Conservation (phyloP, 306 rosid species). For the Carpinus fangiana region DNA sequence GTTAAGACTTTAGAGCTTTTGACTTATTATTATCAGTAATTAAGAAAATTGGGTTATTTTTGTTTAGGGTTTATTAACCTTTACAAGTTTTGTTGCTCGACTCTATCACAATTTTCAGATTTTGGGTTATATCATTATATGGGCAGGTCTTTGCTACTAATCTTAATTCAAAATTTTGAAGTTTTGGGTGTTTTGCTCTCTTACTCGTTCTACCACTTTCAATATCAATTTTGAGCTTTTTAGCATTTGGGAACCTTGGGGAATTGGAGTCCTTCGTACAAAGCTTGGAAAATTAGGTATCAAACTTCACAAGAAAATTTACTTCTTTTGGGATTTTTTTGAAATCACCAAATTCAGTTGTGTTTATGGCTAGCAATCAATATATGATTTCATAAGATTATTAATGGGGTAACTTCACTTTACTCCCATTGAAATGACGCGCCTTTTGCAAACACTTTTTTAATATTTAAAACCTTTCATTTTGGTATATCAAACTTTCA, state of each 20-base stretch:
- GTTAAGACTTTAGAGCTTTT: neutral
- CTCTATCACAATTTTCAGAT: slow-evolving; percentile 7
- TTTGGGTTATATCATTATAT: neutral
- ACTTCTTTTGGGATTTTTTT: slow-evolving; percentile 4
- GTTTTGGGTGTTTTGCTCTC: neutral
- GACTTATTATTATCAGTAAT: neutral
- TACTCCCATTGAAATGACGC: too few relatives aligned
- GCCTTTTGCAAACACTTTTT: too few relatives aligned
- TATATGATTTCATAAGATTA: too few relatives aligned
- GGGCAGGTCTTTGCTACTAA: neutral
- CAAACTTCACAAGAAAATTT: neutral
- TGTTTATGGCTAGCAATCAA: too few relatives aligned
- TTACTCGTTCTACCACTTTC: neutral
- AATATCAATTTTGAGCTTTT: neutral
- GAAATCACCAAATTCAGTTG: neutral
- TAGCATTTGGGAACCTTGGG: neutral
- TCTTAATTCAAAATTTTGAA: neutral
- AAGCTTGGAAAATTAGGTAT: neutral
- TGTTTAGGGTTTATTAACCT: neutral
- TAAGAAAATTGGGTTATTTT: neutral
- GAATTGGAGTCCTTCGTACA: neutral
- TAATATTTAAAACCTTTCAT: too few relatives aligned
- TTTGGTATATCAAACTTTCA: too few relatives aligned
- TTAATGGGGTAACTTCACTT: too few relatives aligned
- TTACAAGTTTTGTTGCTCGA: slow-evolving; percentile 6